Evolutionary conservation across 2,329 filamentous ascomycete genomes (phyloP).

Genomic region (Aspergillus viridinutans): DNA sequence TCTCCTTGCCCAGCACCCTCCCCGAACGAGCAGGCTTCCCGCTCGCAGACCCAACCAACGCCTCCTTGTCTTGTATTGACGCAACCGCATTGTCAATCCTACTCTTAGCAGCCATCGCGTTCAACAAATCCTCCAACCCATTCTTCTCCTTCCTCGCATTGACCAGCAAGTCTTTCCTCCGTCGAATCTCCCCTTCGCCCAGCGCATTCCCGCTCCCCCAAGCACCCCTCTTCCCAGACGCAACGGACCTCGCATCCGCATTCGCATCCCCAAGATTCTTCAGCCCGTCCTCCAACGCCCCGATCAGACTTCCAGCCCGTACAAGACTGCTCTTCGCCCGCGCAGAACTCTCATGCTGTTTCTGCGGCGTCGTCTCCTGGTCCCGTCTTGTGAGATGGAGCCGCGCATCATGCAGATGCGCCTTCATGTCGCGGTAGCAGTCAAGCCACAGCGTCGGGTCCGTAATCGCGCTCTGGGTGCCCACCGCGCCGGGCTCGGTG

Average conservation of each 20-base stretch:
- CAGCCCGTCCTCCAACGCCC: constrained; percentile 55
- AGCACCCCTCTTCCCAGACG: constrained; percentile 24
- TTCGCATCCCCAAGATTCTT: constrained; percentile 33
- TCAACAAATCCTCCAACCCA: constrained; percentile 56
- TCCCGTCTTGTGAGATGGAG: constrained; percentile 57
- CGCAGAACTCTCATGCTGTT: constrained; percentile 60
- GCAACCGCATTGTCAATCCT: constrained; percentile 44
- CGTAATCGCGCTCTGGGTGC: constrained; percentile 33
- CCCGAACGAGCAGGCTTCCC: constrained; percentile 40
- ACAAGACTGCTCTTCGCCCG: constrained; percentile 59
- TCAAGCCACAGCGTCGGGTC: constrained; percentile 61
- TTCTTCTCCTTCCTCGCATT: constrained; percentile 59
- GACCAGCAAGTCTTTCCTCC: constrained; percentile 55
- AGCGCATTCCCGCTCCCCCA: constrained; percentile 36
- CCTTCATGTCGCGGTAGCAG: constrained; percentile 56
- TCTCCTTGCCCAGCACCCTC: constrained; percentile 53
- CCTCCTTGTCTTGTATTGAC: constrained; percentile 44
- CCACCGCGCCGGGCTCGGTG: constrained; percentile 31
- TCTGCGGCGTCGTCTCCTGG: constrained; percentile 54
- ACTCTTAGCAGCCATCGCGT: constrained; percentile 53
- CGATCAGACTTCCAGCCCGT: constrained; percentile 52
- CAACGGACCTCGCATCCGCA: constrained; percentile 23
- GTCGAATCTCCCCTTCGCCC: constrained; percentile 58
- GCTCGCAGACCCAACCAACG: constrained; percentile 33
- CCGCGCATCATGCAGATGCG: constrained; percentile 57